Conservation (phyloP, 805 yeast species). For the Lipomyces kockii region DNA sequence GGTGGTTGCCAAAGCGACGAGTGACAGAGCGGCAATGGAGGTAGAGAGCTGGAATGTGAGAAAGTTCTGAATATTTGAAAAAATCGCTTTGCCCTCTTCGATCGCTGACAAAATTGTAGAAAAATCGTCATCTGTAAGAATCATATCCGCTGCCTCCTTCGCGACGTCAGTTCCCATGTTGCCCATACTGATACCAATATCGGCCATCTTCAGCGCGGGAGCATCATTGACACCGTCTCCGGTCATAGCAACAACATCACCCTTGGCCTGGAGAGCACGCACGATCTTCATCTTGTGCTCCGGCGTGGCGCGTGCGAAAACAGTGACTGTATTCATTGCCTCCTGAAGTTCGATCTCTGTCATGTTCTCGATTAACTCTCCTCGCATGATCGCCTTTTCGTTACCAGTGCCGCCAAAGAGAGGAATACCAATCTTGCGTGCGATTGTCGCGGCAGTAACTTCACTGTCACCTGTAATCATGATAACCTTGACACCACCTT, state of each 20-base stretch:
- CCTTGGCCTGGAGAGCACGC: conserved; percentile 89
- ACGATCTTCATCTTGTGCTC: conserved; percentile 91
- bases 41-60: conserved; percentile 91
- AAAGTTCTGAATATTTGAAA: conserved; percentile 90
- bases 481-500: conserved; percentile 95
- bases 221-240: conserved; percentile 99
- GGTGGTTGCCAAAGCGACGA: conserved; percentile 32
- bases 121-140: conserved; percentile 94
- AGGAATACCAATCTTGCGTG: conserved; percentile 88
- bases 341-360: conserved; percentile 70
- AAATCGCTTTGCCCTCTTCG: conserved; percentile 97
- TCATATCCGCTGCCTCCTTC: conserved; percentile 98
- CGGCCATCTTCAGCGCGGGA: conserved; percentile 95
- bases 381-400: conserved; percentile 74
- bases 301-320: conserved; percentile 93
- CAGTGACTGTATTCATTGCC: conserved; percentile 81
- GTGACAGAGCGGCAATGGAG: conserved; percentile 72
- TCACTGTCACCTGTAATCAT: conserved; percentile 98
- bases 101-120: conserved; percentile 91
- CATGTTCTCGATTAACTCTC: conserved; percentile 79
- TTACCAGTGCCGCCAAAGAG: conserved; percentile 49
- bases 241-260: conserved; percentile 98
- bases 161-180: conserved; percentile 97
- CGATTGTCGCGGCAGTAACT: conserved; percentile 83
- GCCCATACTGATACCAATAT: conserved; percentile 88